These are phyloP conservation scores for Arachnomyces sp. DNA, from an alignment of 2,329 filamentous ascomycete species.

Conservation along the genomic window DNA sequence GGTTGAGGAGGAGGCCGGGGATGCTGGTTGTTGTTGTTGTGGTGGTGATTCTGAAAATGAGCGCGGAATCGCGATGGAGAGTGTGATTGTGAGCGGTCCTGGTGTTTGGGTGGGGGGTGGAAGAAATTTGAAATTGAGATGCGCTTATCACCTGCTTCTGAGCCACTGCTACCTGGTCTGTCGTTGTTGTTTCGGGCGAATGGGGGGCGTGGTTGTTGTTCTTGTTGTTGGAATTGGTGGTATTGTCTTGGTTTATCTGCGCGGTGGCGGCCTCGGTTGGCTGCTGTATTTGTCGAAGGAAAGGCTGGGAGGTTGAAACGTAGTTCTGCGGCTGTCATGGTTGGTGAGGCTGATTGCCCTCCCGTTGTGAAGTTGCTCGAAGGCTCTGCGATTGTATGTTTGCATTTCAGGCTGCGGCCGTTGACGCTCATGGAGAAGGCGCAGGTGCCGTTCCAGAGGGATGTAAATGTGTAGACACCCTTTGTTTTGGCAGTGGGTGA, in stretches of 20 bases:
- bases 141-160: slow-evolving; percentile 5
- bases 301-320: slow-evolving; percentile 75
- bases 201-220: slow-evolving; percentile 6
- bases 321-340: slow-evolving; percentile 65
- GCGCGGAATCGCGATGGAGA: slow-evolving; percentile 8
- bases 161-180: slow-evolving; percentile 14
- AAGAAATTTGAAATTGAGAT: not conserved
- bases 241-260: slow-evolving; percentile 6
- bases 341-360: slow-evolving; percentile 17
- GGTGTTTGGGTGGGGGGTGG: slow-evolving; percentile 17
- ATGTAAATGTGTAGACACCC: slow-evolving; percentile 62
- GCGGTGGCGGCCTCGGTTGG: no score
- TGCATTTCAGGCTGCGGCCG: slow-evolving; percentile 66
- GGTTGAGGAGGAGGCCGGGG: slow-evolving; percentile 25
- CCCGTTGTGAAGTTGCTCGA: slow-evolving; percentile 17
- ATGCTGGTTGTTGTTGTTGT: slow-evolving; percentile 22
- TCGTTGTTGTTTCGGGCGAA: slow-evolving; percentile 3
- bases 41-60: slow-evolving; percentile 6
- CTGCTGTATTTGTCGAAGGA: slow-evolving; percentile 18
- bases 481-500: slow-evolving; percentile 12
- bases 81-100: slow-evolving; percentile 17
- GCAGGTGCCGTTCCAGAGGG: slow-evolving; percentile 80
- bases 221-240: slow-evolving; percentile 8
- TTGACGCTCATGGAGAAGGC: slow-evolving; percentile 72
- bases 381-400: slow-evolving; percentile 52